Evolutionary conservation across 2,329 filamentous ascomycete species (phyloP).

Genomic region (Pseudodiploospora longispora): DNA sequence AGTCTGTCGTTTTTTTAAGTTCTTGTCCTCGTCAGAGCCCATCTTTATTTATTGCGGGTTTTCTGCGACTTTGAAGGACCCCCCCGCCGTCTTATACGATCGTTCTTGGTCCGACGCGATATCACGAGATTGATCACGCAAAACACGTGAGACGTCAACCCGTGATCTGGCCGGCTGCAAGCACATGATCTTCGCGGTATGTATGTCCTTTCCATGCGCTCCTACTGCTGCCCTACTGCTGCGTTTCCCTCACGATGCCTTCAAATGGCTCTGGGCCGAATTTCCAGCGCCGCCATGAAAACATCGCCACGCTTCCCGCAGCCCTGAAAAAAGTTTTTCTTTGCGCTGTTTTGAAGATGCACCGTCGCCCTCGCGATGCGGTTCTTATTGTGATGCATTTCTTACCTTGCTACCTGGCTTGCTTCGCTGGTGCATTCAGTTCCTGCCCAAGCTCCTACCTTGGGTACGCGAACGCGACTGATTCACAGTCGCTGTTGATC

Average conservation of each 20-base stretch:
- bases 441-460: too few species aligned
- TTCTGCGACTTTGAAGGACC: slow-evolving; percentile 7
- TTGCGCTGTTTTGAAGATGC: too few species aligned
- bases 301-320: too few species aligned
- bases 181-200: slow-evolving; percentile 41
- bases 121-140: slow-evolving; percentile 41
- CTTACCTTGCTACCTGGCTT: too few species aligned
- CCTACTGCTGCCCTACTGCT: slow-evolving; percentile 14
- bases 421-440: too few species aligned
- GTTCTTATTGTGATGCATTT: too few species aligned
- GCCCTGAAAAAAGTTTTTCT: too few species aligned
- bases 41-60: slow-evolving; percentile 5
- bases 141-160: slow-evolving; percentile 37
- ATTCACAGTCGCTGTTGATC: too few species aligned
- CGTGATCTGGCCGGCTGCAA: slow-evolving; percentile 32
- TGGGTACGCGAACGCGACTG: too few species aligned
- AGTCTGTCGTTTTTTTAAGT: neutral
- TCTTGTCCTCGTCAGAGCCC: too few species aligned
- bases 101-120: slow-evolving; percentile 28
- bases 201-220: slow-evolving; percentile 21
- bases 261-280: slow-evolving; percentile 7
- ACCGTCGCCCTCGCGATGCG: too few species aligned
- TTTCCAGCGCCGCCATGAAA: slow-evolving; percentile 6
- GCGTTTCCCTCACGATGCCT: slow-evolving; percentile 10
- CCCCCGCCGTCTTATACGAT: slow-evolving; percentile 20